Conservation (phyloP, 1,284 basidiomycete species). For the Sutorius eximius region DNA sequence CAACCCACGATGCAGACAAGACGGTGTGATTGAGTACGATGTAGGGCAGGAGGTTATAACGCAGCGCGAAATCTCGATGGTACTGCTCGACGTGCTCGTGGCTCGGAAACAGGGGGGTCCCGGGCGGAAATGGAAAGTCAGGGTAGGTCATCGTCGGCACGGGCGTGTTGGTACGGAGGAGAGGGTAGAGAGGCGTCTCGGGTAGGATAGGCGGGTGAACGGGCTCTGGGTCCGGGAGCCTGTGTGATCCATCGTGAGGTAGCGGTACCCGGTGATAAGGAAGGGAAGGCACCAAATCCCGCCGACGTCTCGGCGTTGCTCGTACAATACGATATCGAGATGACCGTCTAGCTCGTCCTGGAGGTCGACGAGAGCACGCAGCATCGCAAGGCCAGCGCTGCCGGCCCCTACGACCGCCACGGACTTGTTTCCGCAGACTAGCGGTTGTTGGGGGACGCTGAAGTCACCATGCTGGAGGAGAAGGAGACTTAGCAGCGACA, state of each 20-base stretch:
- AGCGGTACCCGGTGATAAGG: not conserved
- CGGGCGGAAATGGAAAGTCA: constrained; percentile 48
- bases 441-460: not conserved
- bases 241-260: constrained; percentile 3
- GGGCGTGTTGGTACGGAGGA: constrained; percentile 55
- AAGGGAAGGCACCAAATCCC: constrained; percentile 45
- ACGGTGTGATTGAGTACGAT: constrained; percentile 48
- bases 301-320: constrained; percentile 50
- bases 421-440: constrained; percentile 37
- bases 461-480: constrained; percentile 9
- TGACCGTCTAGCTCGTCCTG: constrained; percentile 37
- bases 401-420: constrained; percentile 55
- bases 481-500: constrained; percentile 13
- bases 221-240: constrained; percentile 46
- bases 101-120: constrained; percentile 49
- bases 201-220: constrained; percentile 48
- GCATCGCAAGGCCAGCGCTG: constrained; percentile 51
- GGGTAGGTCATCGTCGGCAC: constrained; percentile 55
- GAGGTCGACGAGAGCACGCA: constrained; percentile 51
- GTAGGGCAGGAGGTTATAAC: constrained; percentile 40
- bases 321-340: constrained; percentile 53
- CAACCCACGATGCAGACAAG: constrained; percentile 46
- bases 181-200: constrained; percentile 55
- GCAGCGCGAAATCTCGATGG: constrained; percentile 43
- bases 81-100: constrained; percentile 50